Evolutionary conservation across 2,329 filamentous ascomycete species (phyloP), one percentile per base, ranked within the genome.

Genomic region (Proliferodiscus dingleyae): DNA sequence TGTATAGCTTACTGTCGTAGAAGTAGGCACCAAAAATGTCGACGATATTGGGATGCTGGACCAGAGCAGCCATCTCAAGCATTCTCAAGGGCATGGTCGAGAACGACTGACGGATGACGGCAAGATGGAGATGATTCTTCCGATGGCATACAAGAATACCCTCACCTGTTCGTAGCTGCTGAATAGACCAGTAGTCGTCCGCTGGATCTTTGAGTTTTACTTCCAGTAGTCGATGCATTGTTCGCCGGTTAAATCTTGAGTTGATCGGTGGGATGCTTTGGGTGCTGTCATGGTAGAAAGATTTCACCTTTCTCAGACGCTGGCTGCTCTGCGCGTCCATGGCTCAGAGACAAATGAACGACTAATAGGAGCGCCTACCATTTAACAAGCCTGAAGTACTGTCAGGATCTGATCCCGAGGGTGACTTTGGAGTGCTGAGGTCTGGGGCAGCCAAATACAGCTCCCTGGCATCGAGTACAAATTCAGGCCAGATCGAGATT

Each of bases 1-100:
- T 46, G 16, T 15, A 47, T 37, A 53, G 24, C 24, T 44, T 45
- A 11, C 22, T 32, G 18, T 51, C 30, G 37, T 51, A 21, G 21
- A 47, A 51, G 41, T 53, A 53, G 7, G 48, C 36, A 43, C 48
- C 37, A 39, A 51, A 28, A n/a, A 51, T 53, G 10, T 53, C 26
- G 11, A 44, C 42, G 26, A 53, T 49, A 45, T 53, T 53, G 19
- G 45, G 45, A 51, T 53, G 23, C 19, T 53, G 19, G 26, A 53
- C 28, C 34, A 41, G 15, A 32, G 48, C 40, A 13, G 49, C 8
- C 16, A 30, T 15, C 28, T 53, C 43, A 18, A 53, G 51, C 45
- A 53, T 46, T 10, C 44, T 23, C 24, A 53, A 43, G 30, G 37
- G 47, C 13, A 19, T 37, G 38, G 22, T 36, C 3, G 43, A 53